A percentile compares a stretch with the other conserved stretches of the same genome.
These are phyloP conservation scores for Pulveroboletus sp. DNA, from an alignment of 768 basidiomycete genomes.

Conservation along the genomic window DNA sequence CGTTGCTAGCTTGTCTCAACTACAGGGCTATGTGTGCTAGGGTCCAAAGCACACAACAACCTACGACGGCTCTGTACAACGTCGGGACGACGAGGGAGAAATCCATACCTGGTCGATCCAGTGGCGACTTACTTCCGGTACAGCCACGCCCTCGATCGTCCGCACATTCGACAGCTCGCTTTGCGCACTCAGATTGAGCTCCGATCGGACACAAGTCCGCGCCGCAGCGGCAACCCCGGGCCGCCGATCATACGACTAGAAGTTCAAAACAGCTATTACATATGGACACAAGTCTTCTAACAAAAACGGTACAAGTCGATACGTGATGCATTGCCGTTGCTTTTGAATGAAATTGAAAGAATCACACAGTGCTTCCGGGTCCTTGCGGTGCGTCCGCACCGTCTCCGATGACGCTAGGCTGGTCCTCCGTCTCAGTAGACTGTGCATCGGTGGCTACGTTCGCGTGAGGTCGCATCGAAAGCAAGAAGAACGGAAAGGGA, in stretches of 20 bases:
- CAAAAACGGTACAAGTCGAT: too few species aligned
- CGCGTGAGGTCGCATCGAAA: background rate
- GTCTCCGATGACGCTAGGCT: background rate
- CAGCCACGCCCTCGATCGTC: background rate
- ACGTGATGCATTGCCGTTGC: too few species aligned
- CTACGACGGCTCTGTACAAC: background rate
- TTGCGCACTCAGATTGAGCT: too few species aligned
- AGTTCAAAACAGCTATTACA: background rate
- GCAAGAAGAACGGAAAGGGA: background rate
- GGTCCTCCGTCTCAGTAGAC: background rate
- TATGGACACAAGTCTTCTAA: background rate
- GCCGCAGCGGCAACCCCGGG: too few species aligned
- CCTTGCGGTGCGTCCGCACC: conserved; percentile 5
- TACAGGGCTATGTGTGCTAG: conserved; percentile 6
- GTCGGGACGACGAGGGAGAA: background rate
- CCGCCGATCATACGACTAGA: too few species aligned
- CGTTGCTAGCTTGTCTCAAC: conserved; percentile 4
- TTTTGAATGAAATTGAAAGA: too few species aligned
- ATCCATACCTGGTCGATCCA: background rate
- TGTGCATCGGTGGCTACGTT: background rate
- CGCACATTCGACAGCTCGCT: too few species aligned
- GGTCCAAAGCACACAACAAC: background rate
- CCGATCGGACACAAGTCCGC: too few species aligned
- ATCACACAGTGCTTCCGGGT: conserved; percentile 2
- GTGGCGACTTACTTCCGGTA: background rate